phyloP scores from a whole-genome alignment of 495 filamentous ascomycete species.

The Aspergillus hancockii region DNA sequence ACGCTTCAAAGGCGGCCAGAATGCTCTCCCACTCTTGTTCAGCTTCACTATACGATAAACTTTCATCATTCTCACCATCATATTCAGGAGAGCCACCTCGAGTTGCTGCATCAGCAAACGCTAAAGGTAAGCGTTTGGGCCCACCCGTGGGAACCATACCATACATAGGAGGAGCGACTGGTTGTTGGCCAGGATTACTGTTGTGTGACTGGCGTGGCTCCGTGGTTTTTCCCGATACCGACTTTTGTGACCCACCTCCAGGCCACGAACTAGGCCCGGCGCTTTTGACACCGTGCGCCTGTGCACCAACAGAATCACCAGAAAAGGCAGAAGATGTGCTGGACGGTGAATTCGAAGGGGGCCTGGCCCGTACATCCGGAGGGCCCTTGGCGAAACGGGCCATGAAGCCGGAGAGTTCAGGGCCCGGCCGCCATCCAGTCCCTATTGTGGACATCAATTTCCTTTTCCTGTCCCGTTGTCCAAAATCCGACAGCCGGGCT shows the following conservation, averaged over 20 bases:
- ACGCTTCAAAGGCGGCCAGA: constrained; percentile 63
- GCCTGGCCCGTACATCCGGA: constrained; percentile 24
- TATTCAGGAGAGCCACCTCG: constrained; percentile 20
- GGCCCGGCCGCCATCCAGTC: constrained; percentile 58
- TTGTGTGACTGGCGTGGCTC: constrained; percentile 10
- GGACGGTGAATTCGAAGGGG: constrained; percentile 16
- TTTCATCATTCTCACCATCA: constrained; percentile 52
- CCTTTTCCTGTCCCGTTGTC: constrained; percentile 71
- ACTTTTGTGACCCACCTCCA: constrained; percentile 4
- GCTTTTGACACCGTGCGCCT: constrained; percentile 9
- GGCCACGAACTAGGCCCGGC: constrained; percentile 9
- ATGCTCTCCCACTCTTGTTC: constrained; percentile 81
- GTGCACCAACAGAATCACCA: constrained; percentile 11
- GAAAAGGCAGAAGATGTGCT: constrained; percentile 22
- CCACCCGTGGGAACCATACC: constrained; percentile 52
- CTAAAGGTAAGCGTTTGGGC: constrained; percentile 41
- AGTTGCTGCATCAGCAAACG: constrained; percentile 34
- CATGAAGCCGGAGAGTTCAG: constrained; percentile 51
- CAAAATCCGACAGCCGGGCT: constrained; percentile 80
- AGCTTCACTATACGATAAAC: constrained; percentile 65
- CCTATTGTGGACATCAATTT: constrained; percentile 60
- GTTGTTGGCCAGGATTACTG: constrained; percentile 1
- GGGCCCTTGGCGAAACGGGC: constrained; percentile 37
- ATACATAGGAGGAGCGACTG: constrained; percentile 46
- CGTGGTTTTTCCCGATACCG: background rate